Evolutionary conservation across 2,329 filamentous ascomycete species (phyloP).

Genomic region (Trematosphaeria pertusa): DNA sequence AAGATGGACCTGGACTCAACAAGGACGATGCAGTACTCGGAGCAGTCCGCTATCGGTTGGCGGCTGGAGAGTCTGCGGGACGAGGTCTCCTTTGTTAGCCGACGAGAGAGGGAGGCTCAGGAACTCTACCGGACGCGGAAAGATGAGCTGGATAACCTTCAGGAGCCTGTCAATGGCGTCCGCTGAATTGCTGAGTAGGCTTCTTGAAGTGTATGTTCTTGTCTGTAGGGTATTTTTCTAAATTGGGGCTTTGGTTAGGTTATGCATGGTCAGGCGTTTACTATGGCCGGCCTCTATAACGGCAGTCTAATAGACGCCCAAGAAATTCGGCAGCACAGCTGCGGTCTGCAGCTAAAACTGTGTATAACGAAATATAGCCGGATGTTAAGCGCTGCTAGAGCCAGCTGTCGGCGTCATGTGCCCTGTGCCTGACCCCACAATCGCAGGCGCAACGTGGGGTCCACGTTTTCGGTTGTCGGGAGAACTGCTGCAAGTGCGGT

Average conservation of each 20-base stretch:
- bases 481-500: not conserved
- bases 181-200: constrained; percentile 27
- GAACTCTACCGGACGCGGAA: constrained; percentile 78
- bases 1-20: constrained; percentile 75
- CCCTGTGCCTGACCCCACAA: constrained; percentile 11
- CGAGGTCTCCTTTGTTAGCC: constrained; percentile 82
- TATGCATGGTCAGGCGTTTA: constrained; percentile 1
- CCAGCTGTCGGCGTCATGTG: constrained; percentile 1
- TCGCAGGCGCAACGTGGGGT: constrained; percentile 5
- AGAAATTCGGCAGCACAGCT: constrained; percentile 3
- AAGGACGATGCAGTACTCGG: constrained; percentile 76
- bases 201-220: not conserved
- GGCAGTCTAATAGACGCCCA: too few relatives aligned
- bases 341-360: not conserved
- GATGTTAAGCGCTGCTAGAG: constrained; percentile 2
- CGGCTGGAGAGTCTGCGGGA: constrained; percentile 77
- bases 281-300: too few relatives aligned
- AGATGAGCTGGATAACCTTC: constrained; percentile 76
- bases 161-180: constrained; percentile 45
- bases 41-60: constrained; percentile 76
- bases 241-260: not conserved
- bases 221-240: not conserved
- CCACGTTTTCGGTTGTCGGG: constrained; percentile 3
- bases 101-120: constrained; percentile 88
- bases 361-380: constrained; percentile 1